phyloP scores from a whole-genome alignment of 768 basidiomycete genomes.

The Leucogyrophana mollusca region DNA sequence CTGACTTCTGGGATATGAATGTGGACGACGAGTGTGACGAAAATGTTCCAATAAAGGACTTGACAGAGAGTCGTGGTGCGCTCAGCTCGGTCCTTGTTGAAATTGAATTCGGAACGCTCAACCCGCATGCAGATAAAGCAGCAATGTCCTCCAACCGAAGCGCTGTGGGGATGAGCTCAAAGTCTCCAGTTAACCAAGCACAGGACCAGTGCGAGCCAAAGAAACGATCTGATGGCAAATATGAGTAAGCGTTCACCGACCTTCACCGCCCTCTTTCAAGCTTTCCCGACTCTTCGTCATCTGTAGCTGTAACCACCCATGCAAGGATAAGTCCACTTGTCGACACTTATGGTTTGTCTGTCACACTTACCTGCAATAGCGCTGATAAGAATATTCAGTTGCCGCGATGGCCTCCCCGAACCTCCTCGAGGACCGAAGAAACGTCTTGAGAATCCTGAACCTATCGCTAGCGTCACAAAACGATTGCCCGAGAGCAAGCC shows the following conservation, averaged over 20 bases:
- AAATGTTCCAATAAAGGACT: conserved; percentile 30
- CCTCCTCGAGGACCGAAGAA: conserved; percentile 41
- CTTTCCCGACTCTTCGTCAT: too few relatives aligned
- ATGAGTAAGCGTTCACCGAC: conserved; percentile 41
- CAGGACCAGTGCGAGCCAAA: conserved; percentile 21
- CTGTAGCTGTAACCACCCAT: conserved; percentile 73
- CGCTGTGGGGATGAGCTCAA: neutral
- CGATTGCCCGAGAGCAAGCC: conserved; percentile 9
- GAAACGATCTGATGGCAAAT: conserved; percentile 62
- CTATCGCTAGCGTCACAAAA: conserved; percentile 4
- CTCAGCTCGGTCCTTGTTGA: neutral
- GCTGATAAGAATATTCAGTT: conserved; percentile 42
- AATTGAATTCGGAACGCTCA: neutral
- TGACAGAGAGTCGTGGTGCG: conserved; percentile 30
- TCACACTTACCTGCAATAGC: conserved; percentile 3
- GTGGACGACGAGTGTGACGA: conserved; percentile 22
- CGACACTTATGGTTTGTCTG: conserved; percentile 69
- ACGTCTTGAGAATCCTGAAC: conserved; percentile 19
- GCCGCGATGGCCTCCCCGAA: conserved; percentile 64
- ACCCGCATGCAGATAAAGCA: neutral
- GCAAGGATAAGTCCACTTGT: conserved; percentile 75
- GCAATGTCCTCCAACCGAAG: neutral
- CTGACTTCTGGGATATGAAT: conserved; percentile 63
- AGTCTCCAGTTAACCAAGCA: conserved; percentile 3
- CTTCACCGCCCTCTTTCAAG: neutral